Percentiles rank a stretch among this genome's conserved stretches.
Conservation (phyloP, 192 early-diverging fungal genomes). For the Gigaspora rosea region DNA sequence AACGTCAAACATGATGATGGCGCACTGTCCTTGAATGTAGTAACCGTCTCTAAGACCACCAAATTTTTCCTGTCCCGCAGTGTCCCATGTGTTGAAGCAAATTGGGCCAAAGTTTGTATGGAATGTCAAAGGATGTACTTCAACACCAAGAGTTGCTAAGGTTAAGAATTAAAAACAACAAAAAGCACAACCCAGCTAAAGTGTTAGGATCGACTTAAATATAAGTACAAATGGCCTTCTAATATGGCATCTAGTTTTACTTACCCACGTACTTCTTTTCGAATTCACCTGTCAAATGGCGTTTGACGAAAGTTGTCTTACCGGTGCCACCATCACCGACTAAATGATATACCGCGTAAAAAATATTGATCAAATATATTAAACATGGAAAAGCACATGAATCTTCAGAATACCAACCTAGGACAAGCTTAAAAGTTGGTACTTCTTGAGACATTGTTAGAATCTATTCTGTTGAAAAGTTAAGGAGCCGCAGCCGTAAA, state of each 20-base stretch:
- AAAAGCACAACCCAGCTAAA: too few species aligned
- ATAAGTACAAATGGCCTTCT: background rate
- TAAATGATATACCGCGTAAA: constrained; percentile 24
- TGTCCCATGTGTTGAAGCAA: constrained; percentile 99
- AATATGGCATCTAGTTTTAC: constrained; percentile 24
- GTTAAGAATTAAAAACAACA: background rate
- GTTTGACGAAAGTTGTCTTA: constrained; percentile 99
- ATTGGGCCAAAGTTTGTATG: constrained; percentile 97
- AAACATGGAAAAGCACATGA: background rate
- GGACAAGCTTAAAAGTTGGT: constrained; percentile 87
- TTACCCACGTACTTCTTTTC: constrained; percentile 99
- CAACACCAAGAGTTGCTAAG: constrained; percentile 97
- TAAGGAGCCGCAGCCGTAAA: background rate
- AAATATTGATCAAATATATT: constrained; percentile 4
- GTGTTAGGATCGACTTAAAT: background rate
- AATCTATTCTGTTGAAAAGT: constrained; percentile 31
- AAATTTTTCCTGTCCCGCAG: constrained; percentile 99
- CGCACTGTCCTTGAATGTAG: constrained; percentile 99
- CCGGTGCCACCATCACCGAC: constrained; percentile 99
- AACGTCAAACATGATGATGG: constrained; percentile 99
- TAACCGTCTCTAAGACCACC: constrained; percentile 99
- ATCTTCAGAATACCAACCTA: constrained; percentile 57
- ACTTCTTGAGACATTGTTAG: constrained; percentile 36
- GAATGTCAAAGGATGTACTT: constrained; percentile 98
- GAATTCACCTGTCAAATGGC: constrained; percentile 99